A percentile compares a stretch with the other conserved stretches of the same genome.
These are phyloP conservation scores for Citrus australasica DNA, from an alignment of 345 rosid species.

Conservation along the genomic window DNA sequence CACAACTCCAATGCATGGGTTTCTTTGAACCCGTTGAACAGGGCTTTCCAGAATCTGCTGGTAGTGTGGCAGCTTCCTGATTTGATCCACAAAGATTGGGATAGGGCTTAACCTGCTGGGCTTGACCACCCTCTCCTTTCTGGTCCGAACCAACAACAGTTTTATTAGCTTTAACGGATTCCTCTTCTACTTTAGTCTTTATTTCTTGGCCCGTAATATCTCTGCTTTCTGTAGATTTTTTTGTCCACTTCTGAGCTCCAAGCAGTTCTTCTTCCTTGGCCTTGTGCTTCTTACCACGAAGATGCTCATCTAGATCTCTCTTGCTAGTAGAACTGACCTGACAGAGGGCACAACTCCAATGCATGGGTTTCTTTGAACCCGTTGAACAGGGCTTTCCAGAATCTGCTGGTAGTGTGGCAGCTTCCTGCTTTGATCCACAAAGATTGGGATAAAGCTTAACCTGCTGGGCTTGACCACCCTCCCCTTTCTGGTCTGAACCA, in stretches of 20 bases:
- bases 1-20: slow-evolving; percentile 44
- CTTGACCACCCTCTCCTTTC: not conserved
- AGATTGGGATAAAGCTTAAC: too few relatives aligned
- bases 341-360: slow-evolving; percentile 54
- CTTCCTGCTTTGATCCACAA: too few relatives aligned
- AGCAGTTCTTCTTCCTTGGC: not conserved
- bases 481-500: too few relatives aligned
- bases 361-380: slow-evolving; percentile 26
- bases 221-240: not conserved
- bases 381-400: slow-evolving; percentile 9
- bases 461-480: too few relatives aligned
- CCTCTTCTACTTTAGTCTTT: not conserved
- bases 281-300: not conserved
- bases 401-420: slow-evolving; percentile 10
- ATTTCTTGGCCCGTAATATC: not conserved
- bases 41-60: slow-evolving; percentile 5
- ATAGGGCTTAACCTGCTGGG: too few relatives aligned
- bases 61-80: slow-evolving; percentile 1
- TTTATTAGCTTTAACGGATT: not conserved
- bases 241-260: not conserved
- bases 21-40: slow-evolving; percentile 17
- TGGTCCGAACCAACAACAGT: not conserved
- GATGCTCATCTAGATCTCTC: slow-evolving; percentile 26
- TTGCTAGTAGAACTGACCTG: slow-evolving; percentile 6
- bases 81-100: too few relatives aligned